phyloP scores from a whole-genome alignment of 441 rosid genomes.

The Gossypium davidsonii region DNA sequence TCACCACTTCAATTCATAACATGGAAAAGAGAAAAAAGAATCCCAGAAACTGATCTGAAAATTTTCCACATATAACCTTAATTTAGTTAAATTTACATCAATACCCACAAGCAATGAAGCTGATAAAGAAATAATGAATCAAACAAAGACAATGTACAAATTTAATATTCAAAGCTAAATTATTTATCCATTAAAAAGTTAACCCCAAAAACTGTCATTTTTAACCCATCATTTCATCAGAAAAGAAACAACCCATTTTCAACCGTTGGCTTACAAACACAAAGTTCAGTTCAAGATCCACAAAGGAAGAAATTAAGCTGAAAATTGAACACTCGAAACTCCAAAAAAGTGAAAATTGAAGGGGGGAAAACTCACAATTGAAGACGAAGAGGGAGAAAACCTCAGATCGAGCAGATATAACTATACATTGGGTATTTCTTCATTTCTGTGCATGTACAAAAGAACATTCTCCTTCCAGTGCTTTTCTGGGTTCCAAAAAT shows the following conservation, averaged over 20 bases:
- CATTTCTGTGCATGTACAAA: conserved; percentile 17
- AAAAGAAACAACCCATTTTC: not conserved
- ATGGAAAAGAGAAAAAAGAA: not conserved
- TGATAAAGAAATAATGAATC: not conserved
- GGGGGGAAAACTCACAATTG: conserved; percentile 20
- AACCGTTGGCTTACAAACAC: not conserved
- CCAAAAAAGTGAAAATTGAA: not conserved
- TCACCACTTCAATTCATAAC: not conserved
- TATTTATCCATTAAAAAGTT: not conserved
- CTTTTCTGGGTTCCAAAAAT: not conserved
- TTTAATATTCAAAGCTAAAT: conserved; percentile 9
- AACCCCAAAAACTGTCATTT: not conserved
- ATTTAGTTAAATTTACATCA: not conserved
- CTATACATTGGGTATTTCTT: conserved; percentile 15
- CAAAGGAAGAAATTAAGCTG: not conserved
- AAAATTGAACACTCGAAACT: not conserved
- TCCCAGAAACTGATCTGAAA: not conserved
- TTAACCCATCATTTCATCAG: not conserved
- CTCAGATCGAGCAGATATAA: conserved; percentile 33
- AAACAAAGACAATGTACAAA: conserved; percentile 10
- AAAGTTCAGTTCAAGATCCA: conserved; percentile 15
- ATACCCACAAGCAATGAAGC: not conserved
- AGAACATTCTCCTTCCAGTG: not conserved
- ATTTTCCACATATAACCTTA: not conserved
- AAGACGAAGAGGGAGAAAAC: conserved; percentile 20